Conservation (phyloP, 495 filamentous ascomycete species). For the Paragyromitra xinjiangensis region DNA sequence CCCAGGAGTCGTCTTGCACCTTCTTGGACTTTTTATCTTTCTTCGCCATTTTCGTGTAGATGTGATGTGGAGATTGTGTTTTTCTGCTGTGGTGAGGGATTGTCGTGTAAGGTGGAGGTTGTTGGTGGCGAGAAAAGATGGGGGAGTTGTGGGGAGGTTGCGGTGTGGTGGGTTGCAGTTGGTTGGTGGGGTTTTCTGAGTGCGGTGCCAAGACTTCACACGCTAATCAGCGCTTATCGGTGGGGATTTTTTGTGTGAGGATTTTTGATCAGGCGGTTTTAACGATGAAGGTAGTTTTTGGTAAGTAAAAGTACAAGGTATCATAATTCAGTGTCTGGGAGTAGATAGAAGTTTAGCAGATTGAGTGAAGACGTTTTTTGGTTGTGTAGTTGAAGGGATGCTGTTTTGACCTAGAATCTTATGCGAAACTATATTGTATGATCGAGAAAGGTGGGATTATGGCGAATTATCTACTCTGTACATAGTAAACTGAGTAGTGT, state of each 20-base stretch:
- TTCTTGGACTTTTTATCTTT: slow-evolving; percentile 84
- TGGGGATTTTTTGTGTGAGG: neutral
- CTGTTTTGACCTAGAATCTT: too few relatives aligned
- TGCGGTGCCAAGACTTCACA: slow-evolving; percentile 40
- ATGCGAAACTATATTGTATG: too few relatives aligned
- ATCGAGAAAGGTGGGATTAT: too few relatives aligned
- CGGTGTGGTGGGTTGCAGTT: neutral
- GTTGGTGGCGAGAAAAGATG: slow-evolving; percentile 31
- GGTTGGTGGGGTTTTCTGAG: slow-evolving; percentile 38
- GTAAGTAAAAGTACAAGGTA: too few relatives aligned
- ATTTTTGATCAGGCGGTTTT: neutral
- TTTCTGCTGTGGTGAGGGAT: neutral
- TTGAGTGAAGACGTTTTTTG: too few relatives aligned
- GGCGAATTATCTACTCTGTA: too few relatives aligned
- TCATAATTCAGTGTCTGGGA: too few relatives aligned
- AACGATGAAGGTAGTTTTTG: neutral
- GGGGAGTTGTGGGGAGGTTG: neutral
- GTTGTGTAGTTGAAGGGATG: too few relatives aligned
- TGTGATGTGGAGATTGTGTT: neutral
- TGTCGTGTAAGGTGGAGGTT: slow-evolving; percentile 4
- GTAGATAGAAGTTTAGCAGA: too few relatives aligned
- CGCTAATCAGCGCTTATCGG: slow-evolving; percentile 13
- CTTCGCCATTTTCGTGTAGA: slow-evolving; percentile 51
- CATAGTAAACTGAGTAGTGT: too few relatives aligned
- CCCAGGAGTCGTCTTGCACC: slow-evolving; percentile 92